Conservation (phyloP, 2,329 filamentous ascomycete genomes). For the Dactylellina drechsleri region DNA sequence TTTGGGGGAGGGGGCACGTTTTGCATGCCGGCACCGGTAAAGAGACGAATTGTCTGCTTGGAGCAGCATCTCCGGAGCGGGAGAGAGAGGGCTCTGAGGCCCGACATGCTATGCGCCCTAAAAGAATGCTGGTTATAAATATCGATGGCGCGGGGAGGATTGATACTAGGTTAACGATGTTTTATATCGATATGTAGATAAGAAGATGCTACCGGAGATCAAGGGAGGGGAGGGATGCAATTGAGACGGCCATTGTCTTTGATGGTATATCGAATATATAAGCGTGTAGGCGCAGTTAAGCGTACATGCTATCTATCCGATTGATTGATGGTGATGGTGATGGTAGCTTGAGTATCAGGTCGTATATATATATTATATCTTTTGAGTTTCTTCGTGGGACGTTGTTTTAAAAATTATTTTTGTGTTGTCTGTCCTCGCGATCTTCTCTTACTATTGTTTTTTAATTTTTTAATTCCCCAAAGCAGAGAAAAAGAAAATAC, state of each 20-base stretch:
- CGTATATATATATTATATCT: too few relatives aligned
- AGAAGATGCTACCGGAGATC: slow-evolving; percentile 22
- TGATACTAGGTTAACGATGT: neutral
- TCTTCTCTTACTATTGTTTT: too few relatives aligned
- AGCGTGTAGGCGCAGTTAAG: slow-evolving; percentile 17
- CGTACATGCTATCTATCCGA: slow-evolving; percentile 8
- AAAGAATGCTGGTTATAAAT: neutral
- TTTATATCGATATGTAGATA: too few relatives aligned
- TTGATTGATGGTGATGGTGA: neutral
- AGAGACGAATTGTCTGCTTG: neutral
- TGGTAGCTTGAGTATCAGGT: too few relatives aligned
- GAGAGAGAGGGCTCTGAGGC: slow-evolving; percentile 11
- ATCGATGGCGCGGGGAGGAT: neutral
- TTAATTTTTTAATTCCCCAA: too few relatives aligned
- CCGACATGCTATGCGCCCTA: neutral
- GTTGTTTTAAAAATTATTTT: neutral
- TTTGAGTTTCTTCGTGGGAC: neutral
- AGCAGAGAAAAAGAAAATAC: too few relatives aligned
- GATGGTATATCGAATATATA: neutral
- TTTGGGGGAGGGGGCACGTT: neutral
- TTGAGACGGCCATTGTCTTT: slow-evolving; percentile 14
- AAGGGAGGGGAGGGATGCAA: neutral
- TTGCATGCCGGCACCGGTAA: neutral
- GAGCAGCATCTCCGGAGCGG: slow-evolving; percentile 10
- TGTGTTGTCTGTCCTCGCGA: too few relatives aligned